Evolutionary conservation across 192 early-diverging fungal species (phyloP).

Genomic region (Kappamyces sp.): DNA sequence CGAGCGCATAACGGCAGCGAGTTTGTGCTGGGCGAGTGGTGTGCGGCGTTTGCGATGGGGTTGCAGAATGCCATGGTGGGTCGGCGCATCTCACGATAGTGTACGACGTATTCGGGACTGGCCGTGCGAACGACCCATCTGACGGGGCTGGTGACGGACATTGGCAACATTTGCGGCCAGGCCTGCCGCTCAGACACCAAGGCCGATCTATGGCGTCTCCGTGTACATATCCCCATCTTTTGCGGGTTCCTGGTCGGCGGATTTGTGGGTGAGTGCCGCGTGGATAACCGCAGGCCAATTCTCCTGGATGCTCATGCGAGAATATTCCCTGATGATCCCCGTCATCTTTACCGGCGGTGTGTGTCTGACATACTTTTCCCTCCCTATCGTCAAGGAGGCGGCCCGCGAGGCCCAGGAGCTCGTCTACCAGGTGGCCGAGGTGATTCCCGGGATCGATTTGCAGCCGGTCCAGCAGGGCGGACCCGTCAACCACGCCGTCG

Average conservation of each 20-base stretch:
- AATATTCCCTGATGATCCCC: conserved; percentile 38
- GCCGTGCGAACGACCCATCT: conserved; percentile 55
- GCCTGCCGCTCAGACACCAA: conserved; percentile 38
- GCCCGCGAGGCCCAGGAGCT: conserved; percentile 2
- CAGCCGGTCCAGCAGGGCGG: conserved; percentile 9
- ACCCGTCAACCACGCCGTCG: conserved; percentile 1
- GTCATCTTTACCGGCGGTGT: conserved; percentile 41
- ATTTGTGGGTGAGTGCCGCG: conserved; percentile 21
- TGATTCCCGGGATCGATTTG: conserved; percentile 7
- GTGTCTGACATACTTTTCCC: conserved; percentile 32
- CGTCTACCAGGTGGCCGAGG: not conserved
- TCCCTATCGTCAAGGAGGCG: conserved; percentile 43
- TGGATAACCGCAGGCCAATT: conserved; percentile 20
- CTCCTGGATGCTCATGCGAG: conserved; percentile 21
- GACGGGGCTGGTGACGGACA: conserved; percentile 53
- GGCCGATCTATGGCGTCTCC: conserved; percentile 47
- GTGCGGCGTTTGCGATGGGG: conserved; percentile 51
- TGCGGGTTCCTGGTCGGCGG: conserved; percentile 39
- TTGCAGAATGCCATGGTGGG: conserved; percentile 49
- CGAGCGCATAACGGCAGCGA: conserved; percentile 8
- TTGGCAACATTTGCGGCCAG: conserved; percentile 55
- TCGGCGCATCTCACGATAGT: no score
- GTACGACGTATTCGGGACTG: conserved; percentile 46
- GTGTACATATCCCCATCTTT: conserved; percentile 47
- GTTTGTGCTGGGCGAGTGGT: conserved; percentile 48